These are phyloP conservation scores for Lipomyces kockii DNA, from an alignment of 805 yeast genomes.

Conservation along the genomic window DNA sequence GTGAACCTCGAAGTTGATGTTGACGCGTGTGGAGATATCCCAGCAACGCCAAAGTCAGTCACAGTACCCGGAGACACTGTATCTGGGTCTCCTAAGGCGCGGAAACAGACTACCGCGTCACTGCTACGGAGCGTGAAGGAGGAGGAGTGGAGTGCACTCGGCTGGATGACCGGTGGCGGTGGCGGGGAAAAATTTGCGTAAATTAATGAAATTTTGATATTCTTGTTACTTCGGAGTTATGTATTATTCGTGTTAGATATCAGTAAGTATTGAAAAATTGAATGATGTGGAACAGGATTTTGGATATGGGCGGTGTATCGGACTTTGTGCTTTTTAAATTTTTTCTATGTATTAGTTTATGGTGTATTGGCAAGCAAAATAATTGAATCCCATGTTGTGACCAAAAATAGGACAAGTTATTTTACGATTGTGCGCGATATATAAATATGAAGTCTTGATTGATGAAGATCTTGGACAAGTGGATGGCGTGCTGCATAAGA, in stretches of 20 bases:
- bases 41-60: neutral
- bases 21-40: neutral
- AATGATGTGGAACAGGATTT: neutral
- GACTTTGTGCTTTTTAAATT: too few species aligned
- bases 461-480: too few species aligned
- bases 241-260: neutral
- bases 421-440: too few species aligned
- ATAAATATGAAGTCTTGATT: too few species aligned
- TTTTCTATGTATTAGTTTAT: too few species aligned
- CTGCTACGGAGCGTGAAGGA: slow-evolving; percentile 7
- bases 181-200: neutral
- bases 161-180: slow-evolving; percentile 10
- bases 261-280: neutral
- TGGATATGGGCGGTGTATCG: neutral
- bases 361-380: too few species aligned
- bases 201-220: neutral
- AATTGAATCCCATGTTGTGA: too few species aligned
- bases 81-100: neutral
- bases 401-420: too few species aligned
- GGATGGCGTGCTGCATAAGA: too few species aligned
- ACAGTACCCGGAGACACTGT: neutral
- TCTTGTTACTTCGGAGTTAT: neutral
- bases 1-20: slow-evolving; percentile 21
- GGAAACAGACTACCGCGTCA: slow-evolving; percentile 6
- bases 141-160: slow-evolving; percentile 20